Evolutionary conservation across 345 rosid genomes (phyloP).

Genomic region (Lenwebbia sp.): DNA sequence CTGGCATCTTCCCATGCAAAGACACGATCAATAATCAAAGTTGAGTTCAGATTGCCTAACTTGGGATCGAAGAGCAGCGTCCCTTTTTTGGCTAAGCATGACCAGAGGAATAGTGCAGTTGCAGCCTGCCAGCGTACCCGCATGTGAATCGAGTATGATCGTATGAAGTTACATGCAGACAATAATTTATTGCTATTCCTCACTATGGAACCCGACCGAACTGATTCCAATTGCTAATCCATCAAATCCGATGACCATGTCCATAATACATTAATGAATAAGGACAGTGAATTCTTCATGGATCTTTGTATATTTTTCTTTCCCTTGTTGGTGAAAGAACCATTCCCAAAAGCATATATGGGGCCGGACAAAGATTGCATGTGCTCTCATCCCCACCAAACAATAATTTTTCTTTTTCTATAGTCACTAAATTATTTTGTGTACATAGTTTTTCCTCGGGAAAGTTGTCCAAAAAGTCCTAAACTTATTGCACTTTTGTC

Average conservation of each 20-base stretch:
- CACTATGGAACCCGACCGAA: background rate
- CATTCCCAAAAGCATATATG: background rate
- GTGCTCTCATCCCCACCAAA: background rate
- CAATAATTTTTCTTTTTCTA: background rate
- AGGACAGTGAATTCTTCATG: background rate
- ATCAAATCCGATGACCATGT: background rate
- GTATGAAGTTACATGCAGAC: background rate
- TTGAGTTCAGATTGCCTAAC: background rate
- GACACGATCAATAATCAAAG: background rate
- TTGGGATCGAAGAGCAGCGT: background rate
- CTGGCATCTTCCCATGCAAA: background rate
- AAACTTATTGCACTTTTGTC: no score
- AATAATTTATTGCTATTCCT: background rate
- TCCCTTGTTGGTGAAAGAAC: background rate
- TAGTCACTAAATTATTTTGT: background rate
- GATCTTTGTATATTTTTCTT: background rate
- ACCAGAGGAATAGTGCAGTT: background rate
- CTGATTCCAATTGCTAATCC: background rate
- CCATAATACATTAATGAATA: background rate
- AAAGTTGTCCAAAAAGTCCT: no score
- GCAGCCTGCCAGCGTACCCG: background rate
- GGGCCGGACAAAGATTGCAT: background rate
- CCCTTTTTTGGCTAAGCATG: background rate
- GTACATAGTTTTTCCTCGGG: background rate
- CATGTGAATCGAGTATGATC: background rate